Base-by-base conservation (phyloP, 106 monocot genomes). In the Amphibolis antarctica region DNA sequence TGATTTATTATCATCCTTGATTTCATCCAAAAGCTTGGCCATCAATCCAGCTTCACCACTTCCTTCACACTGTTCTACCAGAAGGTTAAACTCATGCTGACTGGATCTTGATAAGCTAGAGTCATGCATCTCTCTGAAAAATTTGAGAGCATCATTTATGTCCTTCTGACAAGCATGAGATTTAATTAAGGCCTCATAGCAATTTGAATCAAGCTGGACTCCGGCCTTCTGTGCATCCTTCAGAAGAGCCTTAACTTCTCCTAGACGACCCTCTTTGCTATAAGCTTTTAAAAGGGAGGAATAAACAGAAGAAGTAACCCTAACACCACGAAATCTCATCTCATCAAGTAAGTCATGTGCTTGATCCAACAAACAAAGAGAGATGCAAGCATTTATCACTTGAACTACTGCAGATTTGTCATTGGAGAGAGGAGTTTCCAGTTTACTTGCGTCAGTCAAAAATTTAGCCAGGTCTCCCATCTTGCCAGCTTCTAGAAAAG, bases 301-400 rank as follows among this genome's bases (percentile, higher is more conserved):
- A 83, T 99, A 99, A 31, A 85, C 68, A 64, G 79, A 75, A 25
- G 82, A 80, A 63, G 83, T 78, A 52, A 88, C 66, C 66, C 70
- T 80, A 64, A 99, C 66, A 62, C 87, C 79, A 71, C 74, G 74
- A 75, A 85, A 88, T 47, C 82, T 85, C 87, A 99, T 85, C 66
- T 91, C 98, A 79, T 99, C 98, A 10, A 99, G 59, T 26, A 99
- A 69, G 48, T 92, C 98, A 65, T 91, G 91, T 53, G 98, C 91
- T 63, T 85, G 87, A n/a, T 92, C 88, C 44, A 88, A 68, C 26
- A 86, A 69, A 28, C 75, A 73, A 13, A 89, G 64, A 69, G 75
- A 75, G 65, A 94, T 86, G 62, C 88, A 94, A 31, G 82, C 76
- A 73, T 85, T 81, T 66, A 89, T 86, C 45, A 86, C 86, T 69